A percentile compares a stretch with the other conserved stretches of the same genome.
Evolutionary conservation across 202 grass and related monocot genomes (phyloP).

Genomic region (Zoysia matrella): DNA sequence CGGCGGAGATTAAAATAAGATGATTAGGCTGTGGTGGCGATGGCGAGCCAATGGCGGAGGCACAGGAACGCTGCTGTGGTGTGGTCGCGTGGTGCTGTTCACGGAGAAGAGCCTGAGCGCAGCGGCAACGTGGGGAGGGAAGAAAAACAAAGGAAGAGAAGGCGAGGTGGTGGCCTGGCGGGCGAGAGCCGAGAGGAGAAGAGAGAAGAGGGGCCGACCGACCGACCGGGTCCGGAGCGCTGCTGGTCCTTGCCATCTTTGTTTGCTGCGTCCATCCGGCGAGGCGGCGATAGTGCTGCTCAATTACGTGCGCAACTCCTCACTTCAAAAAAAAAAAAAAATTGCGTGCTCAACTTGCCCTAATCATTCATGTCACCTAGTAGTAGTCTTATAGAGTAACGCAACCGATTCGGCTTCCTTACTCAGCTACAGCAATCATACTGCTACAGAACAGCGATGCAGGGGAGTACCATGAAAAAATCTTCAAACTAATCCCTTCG

Average conservation of each 20-base stretch:
- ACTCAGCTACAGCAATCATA: background rate
- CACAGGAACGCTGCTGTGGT: background rate
- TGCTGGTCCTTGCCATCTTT: background rate
- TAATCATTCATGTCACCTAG: background rate
- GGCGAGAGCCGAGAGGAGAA: no score
- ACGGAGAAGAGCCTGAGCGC: no score
- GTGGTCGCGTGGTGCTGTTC: no score
- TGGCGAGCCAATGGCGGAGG: slow-evolving; percentile 16
- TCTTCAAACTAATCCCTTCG: no score
- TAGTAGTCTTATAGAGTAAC: background rate
- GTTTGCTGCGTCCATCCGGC: background rate
- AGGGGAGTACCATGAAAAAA: background rate
- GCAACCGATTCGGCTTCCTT: background rate
- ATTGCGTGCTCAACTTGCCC: background rate
- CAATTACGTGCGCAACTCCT: no score
- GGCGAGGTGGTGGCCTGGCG: no score
- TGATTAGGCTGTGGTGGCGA: background rate
- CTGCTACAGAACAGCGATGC: background rate
- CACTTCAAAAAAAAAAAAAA: no score
- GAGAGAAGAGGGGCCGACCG: no score
- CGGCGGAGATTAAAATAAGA: background rate
- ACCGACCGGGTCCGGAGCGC: no score
- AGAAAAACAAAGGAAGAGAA: no score
- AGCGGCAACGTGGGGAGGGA: no score
- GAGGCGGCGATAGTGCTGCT: no score